A percentile compares a stretch with the other conserved stretches of the same genome.
Evolutionary conservation across 2,329 filamentous ascomycete genomes (phyloP).

Genomic region (Phialophora chinensis): DNA sequence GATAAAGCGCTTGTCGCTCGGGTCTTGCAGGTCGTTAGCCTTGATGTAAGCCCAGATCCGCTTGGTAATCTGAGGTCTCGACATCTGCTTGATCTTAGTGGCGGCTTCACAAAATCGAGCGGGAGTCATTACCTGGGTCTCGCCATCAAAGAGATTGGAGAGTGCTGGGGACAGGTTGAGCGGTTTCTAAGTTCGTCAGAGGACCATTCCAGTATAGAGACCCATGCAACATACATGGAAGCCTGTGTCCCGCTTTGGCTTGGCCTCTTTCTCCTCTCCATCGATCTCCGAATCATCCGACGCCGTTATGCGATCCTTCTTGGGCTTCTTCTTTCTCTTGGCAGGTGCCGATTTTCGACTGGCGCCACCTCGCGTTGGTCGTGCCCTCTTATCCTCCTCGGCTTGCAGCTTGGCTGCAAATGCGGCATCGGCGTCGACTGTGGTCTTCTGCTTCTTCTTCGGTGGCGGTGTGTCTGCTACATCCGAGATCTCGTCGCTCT

Average conservation of each 20-base stretch:
- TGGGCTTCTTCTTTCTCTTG: conserved; percentile 62
- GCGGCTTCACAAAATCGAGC: conserved; percentile 10
- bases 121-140: conserved; percentile 49
- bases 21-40: conserved; percentile 84
- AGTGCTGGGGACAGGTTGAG: conserved; percentile 54
- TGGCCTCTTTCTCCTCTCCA: conserved; percentile 66
- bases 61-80: conserved; percentile 94
- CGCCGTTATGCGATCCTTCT: conserved; percentile 56
- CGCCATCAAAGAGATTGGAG: conserved; percentile 53
- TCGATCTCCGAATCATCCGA: conserved; percentile 77
- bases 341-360: conserved; percentile 62
- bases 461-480: conserved; percentile 48
- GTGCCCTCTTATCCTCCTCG: conserved; percentile 79
- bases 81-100: conserved; percentile 63
- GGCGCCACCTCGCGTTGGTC: conserved; percentile 77
- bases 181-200: conserved; percentile 48
- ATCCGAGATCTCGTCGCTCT: conserved; percentile 51
- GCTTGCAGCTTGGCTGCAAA: conserved; percentile 88
- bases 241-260: conserved; percentile 77
- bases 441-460: conserved; percentile 69
- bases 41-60: conserved; percentile 97
- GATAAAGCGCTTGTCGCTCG: conserved; percentile 88
- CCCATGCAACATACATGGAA: conserved; percentile 70
- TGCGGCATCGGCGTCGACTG: conserved; percentile 80
- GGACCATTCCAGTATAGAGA: conserved; percentile 13